Percentiles rank a stretch among this genome's conserved stretches.
phyloP scores from a whole-genome alignment of 2,329 filamentous ascomycete species.

The Microsporum ferrugineum region DNA sequence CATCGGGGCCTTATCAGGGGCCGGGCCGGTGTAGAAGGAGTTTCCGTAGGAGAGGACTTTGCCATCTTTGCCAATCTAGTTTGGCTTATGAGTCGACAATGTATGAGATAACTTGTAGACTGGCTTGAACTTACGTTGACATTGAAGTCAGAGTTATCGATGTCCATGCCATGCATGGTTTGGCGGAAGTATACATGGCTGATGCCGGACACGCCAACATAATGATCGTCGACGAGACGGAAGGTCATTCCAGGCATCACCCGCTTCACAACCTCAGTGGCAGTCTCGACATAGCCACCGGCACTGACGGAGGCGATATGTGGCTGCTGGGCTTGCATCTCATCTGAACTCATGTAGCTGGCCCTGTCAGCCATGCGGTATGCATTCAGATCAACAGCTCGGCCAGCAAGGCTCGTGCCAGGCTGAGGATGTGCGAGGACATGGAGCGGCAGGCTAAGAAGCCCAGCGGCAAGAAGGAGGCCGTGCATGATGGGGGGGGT shows the following conservation, averaged over 20 bases:
- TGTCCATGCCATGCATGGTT: slow-evolving; percentile 11
- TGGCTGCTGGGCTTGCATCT: neutral
- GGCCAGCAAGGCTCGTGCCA: neutral
- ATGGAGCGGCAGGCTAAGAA: slow-evolving; percentile 11
- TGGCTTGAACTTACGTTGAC: slow-evolving; percentile 10
- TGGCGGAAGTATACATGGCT: slow-evolving; percentile 11
- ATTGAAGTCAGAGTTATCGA: slow-evolving; percentile 13
- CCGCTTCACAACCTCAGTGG: slow-evolving; percentile 8
- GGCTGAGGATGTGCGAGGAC: slow-evolving; percentile 9
- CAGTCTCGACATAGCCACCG: slow-evolving; percentile 11
- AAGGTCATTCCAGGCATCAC: slow-evolving; percentile 7
- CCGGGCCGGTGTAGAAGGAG: slow-evolving; percentile 10
- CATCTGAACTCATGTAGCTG: slow-evolving; percentile 6
- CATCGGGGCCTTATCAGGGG: slow-evolving; percentile 6
- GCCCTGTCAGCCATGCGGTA: slow-evolving; percentile 7
- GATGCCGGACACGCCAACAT: slow-evolving; percentile 10
- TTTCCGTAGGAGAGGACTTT: slow-evolving; percentile 12
- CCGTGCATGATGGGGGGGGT: slow-evolving; percentile 10
- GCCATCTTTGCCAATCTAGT: slow-evolving; percentile 8
- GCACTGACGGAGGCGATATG: neutral
- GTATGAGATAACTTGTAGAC: neutral
- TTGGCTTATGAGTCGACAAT: neutral
- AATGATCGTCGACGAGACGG: slow-evolving; percentile 11
- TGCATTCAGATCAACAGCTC: slow-evolving; percentile 9
- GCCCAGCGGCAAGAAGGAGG: slow-evolving; percentile 11